phyloP scores from a whole-genome alignment of 2,329 filamentous ascomycete genomes.

The Colletotrichum orchidophilum region DNA sequence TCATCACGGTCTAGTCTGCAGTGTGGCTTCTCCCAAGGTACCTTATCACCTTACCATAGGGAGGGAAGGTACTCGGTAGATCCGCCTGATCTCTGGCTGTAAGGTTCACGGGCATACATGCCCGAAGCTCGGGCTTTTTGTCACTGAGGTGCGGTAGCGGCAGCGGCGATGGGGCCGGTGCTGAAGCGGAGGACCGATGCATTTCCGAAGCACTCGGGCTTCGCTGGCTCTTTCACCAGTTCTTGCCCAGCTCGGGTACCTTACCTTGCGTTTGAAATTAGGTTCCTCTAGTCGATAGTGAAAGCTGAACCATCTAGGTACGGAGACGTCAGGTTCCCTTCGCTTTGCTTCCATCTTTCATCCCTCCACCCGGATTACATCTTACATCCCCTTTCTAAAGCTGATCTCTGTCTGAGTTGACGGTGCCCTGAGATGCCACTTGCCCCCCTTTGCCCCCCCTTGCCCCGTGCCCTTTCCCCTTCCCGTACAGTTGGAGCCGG shows the following conservation, averaged over 20 bases:
- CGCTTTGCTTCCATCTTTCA: background rate
- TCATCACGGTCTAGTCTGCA: conserved; percentile 2
- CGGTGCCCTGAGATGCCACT: background rate
- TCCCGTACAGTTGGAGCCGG: background rate
- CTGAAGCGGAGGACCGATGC: conserved; percentile 7
- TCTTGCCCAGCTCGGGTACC: background rate
- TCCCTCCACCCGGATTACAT: background rate
- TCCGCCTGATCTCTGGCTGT: background rate
- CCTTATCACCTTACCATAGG: background rate
- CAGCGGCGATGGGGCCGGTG: background rate
- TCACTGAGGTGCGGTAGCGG: background rate
- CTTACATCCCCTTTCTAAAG: background rate
- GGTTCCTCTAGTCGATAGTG: too few species aligned
- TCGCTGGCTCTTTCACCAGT: background rate
- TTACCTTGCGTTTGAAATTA: background rate
- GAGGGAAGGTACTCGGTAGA: too few species aligned
- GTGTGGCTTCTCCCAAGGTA: background rate
- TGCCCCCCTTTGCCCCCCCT: conserved; percentile 1
- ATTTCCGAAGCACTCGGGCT: conserved; percentile 13
- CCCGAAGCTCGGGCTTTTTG: background rate
- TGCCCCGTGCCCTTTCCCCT: background rate
- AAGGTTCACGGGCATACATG: background rate
- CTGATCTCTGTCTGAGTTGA: background rate
- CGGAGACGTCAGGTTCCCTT: background rate
- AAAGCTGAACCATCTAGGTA: too few species aligned